These are phyloP conservation scores for Prunus mongolica DNA, from an alignment of 306 rosid genomes.

Conservation along the genomic window DNA sequence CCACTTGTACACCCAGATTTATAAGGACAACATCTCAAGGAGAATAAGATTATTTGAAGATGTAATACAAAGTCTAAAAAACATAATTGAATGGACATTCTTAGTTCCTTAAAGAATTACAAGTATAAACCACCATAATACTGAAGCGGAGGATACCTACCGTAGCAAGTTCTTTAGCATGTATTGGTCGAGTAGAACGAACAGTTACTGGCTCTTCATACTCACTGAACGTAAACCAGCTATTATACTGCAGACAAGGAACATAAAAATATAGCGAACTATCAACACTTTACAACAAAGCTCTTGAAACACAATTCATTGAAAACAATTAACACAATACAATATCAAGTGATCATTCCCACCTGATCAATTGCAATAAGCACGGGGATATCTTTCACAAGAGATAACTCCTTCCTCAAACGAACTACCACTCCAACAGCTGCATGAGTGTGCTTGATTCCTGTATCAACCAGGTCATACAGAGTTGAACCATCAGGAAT, in stretches of 20 bases:
- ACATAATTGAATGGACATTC: background rate
- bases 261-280: constrained; percentile 20
- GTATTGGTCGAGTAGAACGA: constrained; percentile 80
- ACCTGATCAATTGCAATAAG: constrained; percentile 97
- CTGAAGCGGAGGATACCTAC: constrained; percentile 39
- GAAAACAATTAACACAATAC: background rate
- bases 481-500: constrained; percentile 78
- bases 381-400: constrained; percentile 85
- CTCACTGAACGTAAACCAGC: constrained; percentile 95
- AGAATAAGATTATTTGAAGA: background rate
- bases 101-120: background rate
- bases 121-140: background rate
- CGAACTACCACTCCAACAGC: constrained; percentile 91
- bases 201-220: constrained; percentile 77
- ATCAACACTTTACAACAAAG: background rate
- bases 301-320: background rate
- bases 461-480: constrained; percentile 73
- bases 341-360: constrained; percentile 26
- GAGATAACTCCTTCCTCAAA: constrained; percentile 86
- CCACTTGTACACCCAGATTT: background rate
- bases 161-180: constrained; percentile 80
- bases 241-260: constrained; percentile 69
- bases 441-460: constrained; percentile 87
- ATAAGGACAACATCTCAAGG: background rate
- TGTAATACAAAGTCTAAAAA: background rate